Base-by-base conservation (phyloP, 805 yeast genomes). In the Hanseniaspora occidentalis region DNA sequence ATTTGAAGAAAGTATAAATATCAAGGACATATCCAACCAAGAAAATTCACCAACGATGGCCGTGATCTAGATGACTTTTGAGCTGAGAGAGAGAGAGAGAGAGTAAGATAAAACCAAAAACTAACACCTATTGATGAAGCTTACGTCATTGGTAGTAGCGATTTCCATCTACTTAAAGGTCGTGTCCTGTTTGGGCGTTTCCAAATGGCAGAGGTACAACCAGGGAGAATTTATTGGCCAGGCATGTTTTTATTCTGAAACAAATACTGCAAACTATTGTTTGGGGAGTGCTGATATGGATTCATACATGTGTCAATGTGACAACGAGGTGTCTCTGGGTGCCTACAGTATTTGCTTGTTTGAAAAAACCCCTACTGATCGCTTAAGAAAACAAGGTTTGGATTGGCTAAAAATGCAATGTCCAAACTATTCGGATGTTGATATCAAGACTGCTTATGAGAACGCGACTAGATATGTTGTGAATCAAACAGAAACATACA, bases 301-400 rank as follows among this genome's bases (percentile, higher is more conserved):
- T 14, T 29, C 33, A n/a, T 29, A 29, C 8, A 14, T n/a, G 8
- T 40, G 42, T 19, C 42, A 40, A 31, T 40, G 42, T 23, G 23
- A 11, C 6, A 38, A 40, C 31, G 31, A 16, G 29, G 42, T 35
- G 7, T 37, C 42, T 1, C 24, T 40, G 22, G 42, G 42, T 18
- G 39, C 42, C 6, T 29, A 29, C 16, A 18, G 18, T 6, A 16
- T 29, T n/a, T 29, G 33, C 8, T 14, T 29, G 16, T n/a, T 29
- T 4, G 33, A 29, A n/a, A 29, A 29, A 29, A 29, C 33, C 13
- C 18, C 33, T 5, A n/a, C 33, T 7, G 33, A 13, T 8, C 13
- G 16, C 13, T 18, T 29, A 16, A 29, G 33, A 29, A 4, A 8
- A 9, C 33, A 29, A 14, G 33, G 18, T 29, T 10, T 29, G n/a